Percentiles rank a stretch among this genome's conserved stretches.
Evolutionary conservation across 2,329 filamentous ascomycete species (phyloP).

Genomic region (Cladophialophora exuberans): DNA sequence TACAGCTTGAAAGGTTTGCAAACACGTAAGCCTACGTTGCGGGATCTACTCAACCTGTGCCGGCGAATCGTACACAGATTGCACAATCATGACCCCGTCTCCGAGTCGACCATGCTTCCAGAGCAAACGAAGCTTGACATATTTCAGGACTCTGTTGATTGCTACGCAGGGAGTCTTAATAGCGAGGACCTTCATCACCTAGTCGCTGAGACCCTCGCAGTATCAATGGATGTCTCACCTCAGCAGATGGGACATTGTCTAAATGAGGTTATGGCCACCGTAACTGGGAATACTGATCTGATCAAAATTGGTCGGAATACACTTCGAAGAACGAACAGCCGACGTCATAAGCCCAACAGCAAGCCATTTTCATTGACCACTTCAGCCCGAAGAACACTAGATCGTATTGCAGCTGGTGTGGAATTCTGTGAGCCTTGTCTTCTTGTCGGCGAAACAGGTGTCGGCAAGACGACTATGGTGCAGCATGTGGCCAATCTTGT

Average conservation of each 20-base stretch:
- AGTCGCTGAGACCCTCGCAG: conserved; percentile 73
- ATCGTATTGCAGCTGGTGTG: conserved; percentile 83
- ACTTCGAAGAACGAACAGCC: conserved; percentile 53
- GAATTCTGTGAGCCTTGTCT: conserved; percentile 85
- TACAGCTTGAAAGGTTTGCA: conserved; percentile 36
- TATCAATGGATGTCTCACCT: conserved; percentile 83
- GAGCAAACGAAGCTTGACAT: conserved; percentile 77
- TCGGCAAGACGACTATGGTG: conserved; percentile 94
- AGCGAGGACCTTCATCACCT: conserved; percentile 63
- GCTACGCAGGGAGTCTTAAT: conserved; percentile 81
- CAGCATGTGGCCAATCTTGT: conserved; percentile 86
- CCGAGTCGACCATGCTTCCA: conserved; percentile 50
- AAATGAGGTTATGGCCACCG: conserved; percentile 68
- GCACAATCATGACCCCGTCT: conserved; percentile 31
- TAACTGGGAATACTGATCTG: conserved; percentile 63
- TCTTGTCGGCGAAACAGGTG: conserved; percentile 97
- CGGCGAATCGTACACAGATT: conserved; percentile 72
- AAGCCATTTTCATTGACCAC: conserved; percentile 80
- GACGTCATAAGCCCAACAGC: conserved; percentile 41
- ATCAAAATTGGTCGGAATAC: conserved; percentile 69
- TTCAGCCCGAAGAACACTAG: conserved; percentile 80
- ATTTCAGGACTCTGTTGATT: conserved; percentile 91
- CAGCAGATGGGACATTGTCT: conserved; percentile 81
- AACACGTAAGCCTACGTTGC: conserved; percentile 65
- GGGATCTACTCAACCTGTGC: conserved; percentile 92